Evolutionary conservation across 108 stramenopile species (phyloP).

Genomic region (Discostella pseudostelligera): DNA sequence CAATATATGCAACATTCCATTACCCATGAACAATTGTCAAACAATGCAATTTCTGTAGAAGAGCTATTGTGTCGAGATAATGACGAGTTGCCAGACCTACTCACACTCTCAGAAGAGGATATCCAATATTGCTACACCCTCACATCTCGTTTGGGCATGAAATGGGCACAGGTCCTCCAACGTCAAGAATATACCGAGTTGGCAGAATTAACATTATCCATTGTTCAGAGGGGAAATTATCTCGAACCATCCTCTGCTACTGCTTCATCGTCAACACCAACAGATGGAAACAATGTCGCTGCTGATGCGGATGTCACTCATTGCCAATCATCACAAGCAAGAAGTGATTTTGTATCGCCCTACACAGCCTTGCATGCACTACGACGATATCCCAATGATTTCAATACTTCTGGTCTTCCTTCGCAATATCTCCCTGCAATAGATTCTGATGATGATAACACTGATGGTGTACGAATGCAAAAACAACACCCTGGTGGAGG

Average conservation of each 20-base stretch:
- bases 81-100: background rate
- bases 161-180: constrained; percentile 27
- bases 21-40: background rate
- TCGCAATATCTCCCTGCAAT: background rate
- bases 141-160: constrained; percentile 16
- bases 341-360: constrained; percentile 2
- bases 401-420: constrained; percentile 35
- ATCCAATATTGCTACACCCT: constrained; percentile 12
- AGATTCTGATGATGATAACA: constrained; percentile 1
- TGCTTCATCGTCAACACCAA: too few species aligned
- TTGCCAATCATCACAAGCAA: background rate
- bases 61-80: constrained; percentile 4
- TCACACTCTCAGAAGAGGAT: constrained; percentile 14
- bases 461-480: too few species aligned
- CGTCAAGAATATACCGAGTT: constrained; percentile 23
- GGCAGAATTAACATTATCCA: constrained; percentile 6
- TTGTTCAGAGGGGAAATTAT: constrained; percentile 17
- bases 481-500: too few species aligned
- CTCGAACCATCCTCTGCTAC: constrained; percentile 3
- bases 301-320: too few species aligned
- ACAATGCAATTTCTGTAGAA: background rate
- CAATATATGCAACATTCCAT: background rate
- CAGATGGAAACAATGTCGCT: background rate
- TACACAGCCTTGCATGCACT: constrained; percentile 27
- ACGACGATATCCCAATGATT: constrained; percentile 27